Percentiles rank a stretch among this genome's conserved stretches.
These are phyloP conservation scores for Wickerhamomyces chambardii DNA, from an alignment of 805 yeast species.

Conservation along the genomic window DNA sequence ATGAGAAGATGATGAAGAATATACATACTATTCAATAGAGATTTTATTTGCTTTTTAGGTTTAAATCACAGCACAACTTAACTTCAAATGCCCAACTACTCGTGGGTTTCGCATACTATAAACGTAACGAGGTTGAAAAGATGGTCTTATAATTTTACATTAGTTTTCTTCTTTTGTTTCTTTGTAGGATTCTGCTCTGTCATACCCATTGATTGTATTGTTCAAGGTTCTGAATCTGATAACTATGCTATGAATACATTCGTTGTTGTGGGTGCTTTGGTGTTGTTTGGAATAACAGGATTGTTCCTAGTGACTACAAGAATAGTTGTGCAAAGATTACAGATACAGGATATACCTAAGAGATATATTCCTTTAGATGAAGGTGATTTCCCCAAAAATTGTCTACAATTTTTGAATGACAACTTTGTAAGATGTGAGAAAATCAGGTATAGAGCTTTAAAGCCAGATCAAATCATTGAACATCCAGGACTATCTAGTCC, in stretches of 20 bases:
- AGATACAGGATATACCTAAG: constrained; percentile 71
- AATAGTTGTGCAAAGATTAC: constrained; percentile 43
- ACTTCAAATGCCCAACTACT: constrained; percentile 10
- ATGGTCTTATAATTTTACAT: constrained; percentile 39
- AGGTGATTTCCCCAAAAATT: constrained; percentile 46
- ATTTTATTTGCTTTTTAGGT: too few relatives aligned
- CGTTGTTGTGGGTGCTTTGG: constrained; percentile 68
- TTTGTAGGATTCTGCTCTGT: constrained; percentile 56
- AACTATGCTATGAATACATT: constrained; percentile 72
- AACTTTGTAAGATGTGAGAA: constrained; percentile 34
- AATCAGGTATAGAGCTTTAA: constrained; percentile 26
- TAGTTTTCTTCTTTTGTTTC: constrained; percentile 27
- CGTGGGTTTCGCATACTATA: background rate
- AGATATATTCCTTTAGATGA: constrained; percentile 60
- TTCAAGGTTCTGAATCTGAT: constrained; percentile 44
- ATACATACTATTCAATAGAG: too few relatives aligned
- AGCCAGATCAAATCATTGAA: constrained; percentile 31
- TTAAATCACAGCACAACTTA: too few relatives aligned
- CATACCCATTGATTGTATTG: constrained; percentile 74
- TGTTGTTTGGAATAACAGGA: constrained; percentile 42
- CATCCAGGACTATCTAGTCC: constrained; percentile 49
- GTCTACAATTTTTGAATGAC: constrained; percentile 27
- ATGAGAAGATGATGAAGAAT: too few relatives aligned
- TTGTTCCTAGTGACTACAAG: constrained; percentile 49
- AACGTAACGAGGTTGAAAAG: constrained; percentile 6